A percentile compares a stretch with the other conserved stretches of the same genome.
phyloP scores from a whole-genome alignment of 352 stramenopile genomes.

The Globisporangium uncinulatum region DNA sequence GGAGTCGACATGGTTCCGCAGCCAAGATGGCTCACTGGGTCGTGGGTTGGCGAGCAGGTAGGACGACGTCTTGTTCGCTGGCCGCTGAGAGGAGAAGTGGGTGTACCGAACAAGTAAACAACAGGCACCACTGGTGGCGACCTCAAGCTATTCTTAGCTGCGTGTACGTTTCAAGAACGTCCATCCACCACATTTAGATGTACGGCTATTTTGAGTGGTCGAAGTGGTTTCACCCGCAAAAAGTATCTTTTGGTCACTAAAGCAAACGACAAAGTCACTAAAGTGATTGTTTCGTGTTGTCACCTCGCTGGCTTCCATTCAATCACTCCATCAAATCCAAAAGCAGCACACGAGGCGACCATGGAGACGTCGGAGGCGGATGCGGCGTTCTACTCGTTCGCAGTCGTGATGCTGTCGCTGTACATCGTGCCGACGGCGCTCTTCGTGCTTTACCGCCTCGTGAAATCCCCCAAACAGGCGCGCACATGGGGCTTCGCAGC shows the following conservation, averaged over 20 bases:
- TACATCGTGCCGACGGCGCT: conserved; percentile 62
- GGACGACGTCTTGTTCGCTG: background rate
- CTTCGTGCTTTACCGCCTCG: conserved; percentile 46
- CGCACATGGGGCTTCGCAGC: conserved; percentile 40
- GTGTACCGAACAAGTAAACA: too few species aligned
- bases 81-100: background rate
- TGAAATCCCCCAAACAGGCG: conserved; percentile 37
- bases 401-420: conserved; percentile 71
- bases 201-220: background rate
- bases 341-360: background rate
- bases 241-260: conserved; percentile 1
- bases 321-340: background rate
- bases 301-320: too few species aligned
- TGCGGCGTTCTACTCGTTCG: conserved; percentile 79
- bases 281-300: background rate
- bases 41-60: background rate
- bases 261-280: background rate
- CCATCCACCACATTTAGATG: too few species aligned
- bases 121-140: too few species aligned
- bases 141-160: too few species aligned
- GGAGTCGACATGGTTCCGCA: conserved; percentile 41
- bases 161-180: background rate
- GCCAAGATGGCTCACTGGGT: background rate
- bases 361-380: conserved; percentile 56
- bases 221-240: background rate